Conservation (phyloP, 345 rosid genomes). For the Corymbia maculata region DNA sequence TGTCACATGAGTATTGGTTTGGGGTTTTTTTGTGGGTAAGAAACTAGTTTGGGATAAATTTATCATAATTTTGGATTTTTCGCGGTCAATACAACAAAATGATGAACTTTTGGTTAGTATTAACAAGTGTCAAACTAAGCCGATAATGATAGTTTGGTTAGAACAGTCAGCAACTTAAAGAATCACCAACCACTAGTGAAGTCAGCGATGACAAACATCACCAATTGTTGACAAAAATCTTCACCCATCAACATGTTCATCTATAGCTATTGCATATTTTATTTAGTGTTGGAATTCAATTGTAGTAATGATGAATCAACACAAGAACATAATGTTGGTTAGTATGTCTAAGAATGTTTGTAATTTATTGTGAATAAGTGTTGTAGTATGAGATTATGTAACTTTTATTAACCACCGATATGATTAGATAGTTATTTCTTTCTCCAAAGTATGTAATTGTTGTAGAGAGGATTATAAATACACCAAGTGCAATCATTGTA, state of each 20-base stretch:
- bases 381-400: background rate
- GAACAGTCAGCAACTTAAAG: background rate
- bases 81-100: too few relatives aligned
- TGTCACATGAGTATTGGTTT: too few relatives aligned
- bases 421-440: background rate
- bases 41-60: too few relatives aligned
- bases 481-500: background rate
- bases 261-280: background rate
- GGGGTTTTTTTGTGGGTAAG: too few relatives aligned
- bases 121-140: background rate
- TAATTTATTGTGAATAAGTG: background rate
- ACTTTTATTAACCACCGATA: background rate
- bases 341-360: background rate
- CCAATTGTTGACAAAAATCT: background rate
- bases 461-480: background rate
- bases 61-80: too few relatives aligned
- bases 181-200: background rate
- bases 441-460: background rate
- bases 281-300: background rate
- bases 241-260: background rate
- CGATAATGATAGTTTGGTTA: background rate
- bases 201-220: background rate
- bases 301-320: background rate
- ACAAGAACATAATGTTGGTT: background rate
- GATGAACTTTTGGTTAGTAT: background rate